Evolutionary conservation across 2,329 filamentous ascomycete species (phyloP), one percentile per base, ranked within the genome.

Genomic region (Diaporthe caulivora): DNA sequence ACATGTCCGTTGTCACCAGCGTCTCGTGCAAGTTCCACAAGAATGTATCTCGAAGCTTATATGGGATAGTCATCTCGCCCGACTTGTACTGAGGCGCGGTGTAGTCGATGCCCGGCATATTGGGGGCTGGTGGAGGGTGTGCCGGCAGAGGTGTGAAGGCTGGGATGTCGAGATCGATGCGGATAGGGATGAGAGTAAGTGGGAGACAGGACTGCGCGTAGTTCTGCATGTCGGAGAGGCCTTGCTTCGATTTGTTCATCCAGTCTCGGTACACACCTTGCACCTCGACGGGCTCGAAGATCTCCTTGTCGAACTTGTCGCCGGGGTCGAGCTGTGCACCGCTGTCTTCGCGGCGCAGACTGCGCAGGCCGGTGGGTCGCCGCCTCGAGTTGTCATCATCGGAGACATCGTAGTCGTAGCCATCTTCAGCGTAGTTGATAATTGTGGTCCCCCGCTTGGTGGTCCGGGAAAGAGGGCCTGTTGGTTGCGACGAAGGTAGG

Each of bases 351-450:
- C 93, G 91, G 79, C 95, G 91, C 79, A 95, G 83, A 79, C 93
- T 98, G 78, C 95, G 92, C 82, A 98, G 82, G 7, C 95, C 95
- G 0, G 95, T 97, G 17, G 94, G 93, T 2, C 92, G 92, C 76
- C 96, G 92, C 76, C 94, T 90, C 74, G 90, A 87, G 71, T 94
- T 93, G 76, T 95, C 93, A 65, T 93, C 92, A 76, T 95, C 93
- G 72, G 92, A 90, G 49, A 91, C 90, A 72, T 90, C 83, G 79
- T 96, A 95, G 77, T 98, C 96, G 80, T 93, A 97, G 60, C 95
- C 95, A 82, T 98, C 96, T 82, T 99, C 97, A 31, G 97, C 96
- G 81, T 99, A 99, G 85, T 98, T 99, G 84, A 98, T 97, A 76
- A 96, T 94, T 44, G 94, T 97, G 2, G 97, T 98, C 73, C 97